phyloP scores from a whole-genome alignment of 2,329 filamentous ascomycete species.

The Clonostachys byssicola region DNA sequence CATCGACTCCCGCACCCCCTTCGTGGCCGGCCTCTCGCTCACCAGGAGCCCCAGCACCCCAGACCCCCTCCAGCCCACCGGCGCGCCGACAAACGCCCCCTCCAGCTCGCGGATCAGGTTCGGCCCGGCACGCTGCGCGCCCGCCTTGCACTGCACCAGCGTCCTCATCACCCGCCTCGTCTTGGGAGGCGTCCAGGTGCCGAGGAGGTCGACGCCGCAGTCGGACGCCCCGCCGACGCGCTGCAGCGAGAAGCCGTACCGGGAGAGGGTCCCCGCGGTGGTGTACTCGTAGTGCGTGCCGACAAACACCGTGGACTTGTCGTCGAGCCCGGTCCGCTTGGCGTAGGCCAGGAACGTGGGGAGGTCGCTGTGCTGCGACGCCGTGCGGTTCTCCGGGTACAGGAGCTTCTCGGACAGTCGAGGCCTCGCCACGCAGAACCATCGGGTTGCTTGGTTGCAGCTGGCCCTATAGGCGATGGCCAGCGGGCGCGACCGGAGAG shows the following conservation, averaged over 20 bases:
- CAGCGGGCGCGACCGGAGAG: too few species aligned
- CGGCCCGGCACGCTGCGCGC: conserved; percentile 47
- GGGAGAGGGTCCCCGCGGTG: conserved; percentile 48
- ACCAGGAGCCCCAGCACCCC: conserved; percentile 69
- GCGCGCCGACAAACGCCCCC: conserved; percentile 72
- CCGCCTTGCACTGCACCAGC: conserved; percentile 67
- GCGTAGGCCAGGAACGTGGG: conserved; percentile 63
- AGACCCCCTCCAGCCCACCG: conserved; percentile 63
- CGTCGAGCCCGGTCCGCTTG: conserved; percentile 47
- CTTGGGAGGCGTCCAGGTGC: conserved; percentile 59
- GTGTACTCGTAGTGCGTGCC: conserved; percentile 79
- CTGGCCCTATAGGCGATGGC: too few species aligned
- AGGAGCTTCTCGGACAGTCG: too few species aligned
- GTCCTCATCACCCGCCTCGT: conserved; percentile 33
- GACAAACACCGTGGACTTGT: conserved; percentile 55
- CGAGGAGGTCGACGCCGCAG: conserved; percentile 70
- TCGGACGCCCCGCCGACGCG: conserved; percentile 66
- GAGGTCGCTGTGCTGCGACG: conserved; percentile 56
- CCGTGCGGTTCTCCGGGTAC: too few species aligned
- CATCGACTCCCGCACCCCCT: conserved; percentile 72
- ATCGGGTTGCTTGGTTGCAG: too few species aligned
- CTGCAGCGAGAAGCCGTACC: conserved; percentile 59
- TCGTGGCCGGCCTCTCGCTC: conserved; percentile 66
- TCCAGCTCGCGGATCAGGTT: conserved; percentile 69
- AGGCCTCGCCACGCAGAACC: too few species aligned